These are phyloP conservation scores for Podila epicladia DNA, from an alignment of 192 early-diverging fungal species.

Conservation along the genomic window DNA sequence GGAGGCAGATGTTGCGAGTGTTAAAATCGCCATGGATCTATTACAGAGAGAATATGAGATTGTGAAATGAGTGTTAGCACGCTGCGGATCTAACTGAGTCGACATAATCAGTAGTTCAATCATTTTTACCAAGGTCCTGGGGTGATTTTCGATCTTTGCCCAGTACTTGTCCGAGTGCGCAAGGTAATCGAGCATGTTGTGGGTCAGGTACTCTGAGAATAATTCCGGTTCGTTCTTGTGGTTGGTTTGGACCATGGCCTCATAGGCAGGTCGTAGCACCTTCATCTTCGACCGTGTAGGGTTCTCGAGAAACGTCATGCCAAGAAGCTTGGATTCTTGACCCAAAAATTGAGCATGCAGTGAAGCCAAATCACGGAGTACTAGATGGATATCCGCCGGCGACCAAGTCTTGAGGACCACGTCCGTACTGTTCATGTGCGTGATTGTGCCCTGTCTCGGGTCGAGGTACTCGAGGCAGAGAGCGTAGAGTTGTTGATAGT, in stretches of 20 bases:
- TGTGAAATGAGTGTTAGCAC: not conserved
- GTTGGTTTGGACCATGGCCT: slow-evolving; percentile 39
- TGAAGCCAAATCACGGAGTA: slow-evolving; percentile 26
- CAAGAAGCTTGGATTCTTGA: slow-evolving; percentile 14
- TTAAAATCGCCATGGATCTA: slow-evolving; percentile 49
- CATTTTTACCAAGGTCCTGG: slow-evolving; percentile 39
- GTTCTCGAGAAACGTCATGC: slow-evolving; percentile 43
- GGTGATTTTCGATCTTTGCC: slow-evolving; percentile 24
- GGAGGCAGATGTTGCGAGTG: slow-evolving; percentile 46
- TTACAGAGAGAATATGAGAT: not conserved
- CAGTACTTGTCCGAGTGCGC: slow-evolving; percentile 38
- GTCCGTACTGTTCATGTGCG: slow-evolving; percentile 47
- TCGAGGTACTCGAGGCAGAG: slow-evolving; percentile 45
- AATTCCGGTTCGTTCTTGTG: slow-evolving; percentile 20
- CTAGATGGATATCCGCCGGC: slow-evolving; percentile 30
- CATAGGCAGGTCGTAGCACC: slow-evolving; percentile 29
- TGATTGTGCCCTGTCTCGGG: slow-evolving; percentile 25
- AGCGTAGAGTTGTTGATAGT: slow-evolving; percentile 38
- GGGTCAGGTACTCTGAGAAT: slow-evolving; percentile 21
- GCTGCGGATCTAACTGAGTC: not conserved
- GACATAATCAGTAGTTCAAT: not conserved
- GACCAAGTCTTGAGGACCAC: slow-evolving; percentile 21
- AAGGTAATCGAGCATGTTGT: slow-evolving; percentile 34
- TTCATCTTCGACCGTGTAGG: slow-evolving; percentile 35
- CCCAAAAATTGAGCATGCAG: slow-evolving; percentile 49